Conservation (phyloP, 345 rosid genomes). For the Bretschneidera sinensis region DNA sequence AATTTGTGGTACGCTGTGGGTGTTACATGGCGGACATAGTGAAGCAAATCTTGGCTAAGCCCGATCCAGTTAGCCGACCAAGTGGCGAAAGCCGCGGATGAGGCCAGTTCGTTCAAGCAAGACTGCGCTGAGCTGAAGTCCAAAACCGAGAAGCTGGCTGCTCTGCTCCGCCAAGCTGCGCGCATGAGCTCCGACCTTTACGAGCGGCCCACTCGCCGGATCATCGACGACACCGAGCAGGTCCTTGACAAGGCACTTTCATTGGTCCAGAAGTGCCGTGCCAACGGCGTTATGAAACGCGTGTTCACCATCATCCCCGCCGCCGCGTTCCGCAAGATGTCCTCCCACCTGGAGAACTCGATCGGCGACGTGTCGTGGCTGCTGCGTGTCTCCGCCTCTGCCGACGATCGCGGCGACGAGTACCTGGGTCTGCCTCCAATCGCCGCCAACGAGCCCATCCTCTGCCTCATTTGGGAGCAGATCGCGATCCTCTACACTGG, state of each 20-base stretch:
- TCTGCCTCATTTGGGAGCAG: conserved; percentile 89
- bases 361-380: conserved; percentile 96
- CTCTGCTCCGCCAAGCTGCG: conserved; percentile 88
- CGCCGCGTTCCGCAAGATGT: conserved; percentile 79
- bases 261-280: conserved; percentile 67
- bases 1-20: conserved; percentile 6
- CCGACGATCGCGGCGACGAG: conserved; percentile 60
- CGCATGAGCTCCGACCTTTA: conserved; percentile 80
- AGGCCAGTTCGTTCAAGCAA: conserved; percentile 74
- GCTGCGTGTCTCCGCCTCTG: conserved; percentile 78
- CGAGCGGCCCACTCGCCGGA: conserved; percentile 96
- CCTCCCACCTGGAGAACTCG: conserved; percentile 74
- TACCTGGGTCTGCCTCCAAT: conserved; percentile 91
- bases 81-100: conserved; percentile 68
- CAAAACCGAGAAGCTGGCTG: conserved; percentile 75
- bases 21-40: conserved; percentile 69
- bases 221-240: conserved; percentile 80
- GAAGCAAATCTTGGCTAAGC: conserved; percentile 70
- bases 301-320: conserved; percentile 80
- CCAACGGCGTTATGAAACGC: conserved; percentile 72
- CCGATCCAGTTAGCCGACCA: conserved; percentile 93
- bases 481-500: conserved; percentile 76
- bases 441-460: conserved; percentile 90
- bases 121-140: conserved; percentile 80
- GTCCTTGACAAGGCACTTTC: conserved; percentile 75